Evolutionary conservation across 192 early-diverging fungal species (phyloP), one percentile per base, ranked within the genome.

Genomic region (Bifiguratus adelaidae): DNA sequence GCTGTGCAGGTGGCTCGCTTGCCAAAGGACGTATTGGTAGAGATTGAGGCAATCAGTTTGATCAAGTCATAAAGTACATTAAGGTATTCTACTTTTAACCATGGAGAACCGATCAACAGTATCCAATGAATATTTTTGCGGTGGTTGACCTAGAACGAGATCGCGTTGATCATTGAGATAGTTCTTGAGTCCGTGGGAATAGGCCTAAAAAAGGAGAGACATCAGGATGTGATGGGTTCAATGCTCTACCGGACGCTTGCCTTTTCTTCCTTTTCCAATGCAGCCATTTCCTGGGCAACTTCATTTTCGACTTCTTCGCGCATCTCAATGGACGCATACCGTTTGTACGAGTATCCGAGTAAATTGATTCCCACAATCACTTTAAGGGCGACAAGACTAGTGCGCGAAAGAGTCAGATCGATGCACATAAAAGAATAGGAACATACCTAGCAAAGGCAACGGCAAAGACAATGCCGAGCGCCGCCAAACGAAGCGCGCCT

Each of bases 11-110:
- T 94, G 24, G 90, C 88, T 42, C 78, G 88, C 51, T 78, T 97
- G 30, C 94, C 94, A 20, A 77, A 86, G 58, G 85, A 88, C 65
- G 89, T 89, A 30, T 59, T 83, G 55, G 89, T 97, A 23, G 93
- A 97, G 71, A 89, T 97, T 51, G 93, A 97, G 61, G 84, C 80
- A 32, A 79, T 97, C 53, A 91, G 89, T 49, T 71, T 80, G 53
- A 68, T 72, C 46, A 67, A 80, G 33, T 67, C 50, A 50, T 25
- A 13, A 12, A 41, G n/a, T n/a, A n/a, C n/a, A n/a, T 67, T 71
- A 95, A 15, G 86, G 88, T 41, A 94, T 89, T 0, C 90, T 80
- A 56, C 85, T 91, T 61, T 87, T 92, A 49, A 90, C 87, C 70
- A 97, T 72, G 28, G 82, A 78, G 63, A 87, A 97, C 13, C 94